These are phyloP conservation scores for Jamesozyma spencerorum DNA, from an alignment of 805 yeast genomes.

Conservation along the genomic window DNA sequence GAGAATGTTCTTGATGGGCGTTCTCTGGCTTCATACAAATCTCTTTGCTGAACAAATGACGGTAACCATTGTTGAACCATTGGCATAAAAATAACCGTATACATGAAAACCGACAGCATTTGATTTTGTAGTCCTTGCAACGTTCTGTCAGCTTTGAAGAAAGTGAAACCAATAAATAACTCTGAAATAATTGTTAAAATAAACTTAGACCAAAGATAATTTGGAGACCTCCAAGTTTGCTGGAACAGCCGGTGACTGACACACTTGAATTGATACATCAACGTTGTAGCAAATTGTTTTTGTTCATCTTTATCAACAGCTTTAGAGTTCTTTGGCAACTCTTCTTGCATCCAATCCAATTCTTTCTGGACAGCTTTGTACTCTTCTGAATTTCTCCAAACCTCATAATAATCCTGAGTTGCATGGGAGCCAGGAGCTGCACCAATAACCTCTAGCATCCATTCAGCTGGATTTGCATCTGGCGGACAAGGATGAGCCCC, in stretches of 20 bases:
- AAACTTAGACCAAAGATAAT: conserved; percentile 51
- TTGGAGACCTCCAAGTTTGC: conserved; percentile 62
- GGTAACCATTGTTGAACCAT: conserved; percentile 58
- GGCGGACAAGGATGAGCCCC: conserved; percentile 62
- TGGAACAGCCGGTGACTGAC: conserved; percentile 49
- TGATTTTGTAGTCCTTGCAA: conserved; percentile 72
- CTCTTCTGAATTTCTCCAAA: conserved; percentile 67
- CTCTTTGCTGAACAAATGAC: conserved; percentile 50
- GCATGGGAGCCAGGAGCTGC: conserved; percentile 78
- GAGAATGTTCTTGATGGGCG: conserved; percentile 63
- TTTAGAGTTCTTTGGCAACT: conserved; percentile 33
- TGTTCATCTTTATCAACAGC: conserved; percentile 25
- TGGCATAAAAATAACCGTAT: conserved; percentile 46
- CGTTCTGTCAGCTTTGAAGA: conserved; percentile 55
- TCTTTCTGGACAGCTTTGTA: conserved; percentile 49
- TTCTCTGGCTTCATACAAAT: conserved; percentile 63
- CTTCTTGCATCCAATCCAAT: conserved; percentile 54
- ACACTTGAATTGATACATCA: conserved; percentile 34
- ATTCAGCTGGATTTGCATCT: conserved; percentile 75
- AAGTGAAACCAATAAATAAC: conserved; percentile 66
- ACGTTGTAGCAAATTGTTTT: conserved; percentile 38
- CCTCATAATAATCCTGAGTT: conserved; percentile 60
- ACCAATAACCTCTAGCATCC: conserved; percentile 84
- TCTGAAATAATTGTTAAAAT: conserved; percentile 44
- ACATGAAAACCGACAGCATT: conserved; percentile 69